Conservation (phyloP, 1,139 yeast genomes). For the Scheffersomyces titani region DNA sequence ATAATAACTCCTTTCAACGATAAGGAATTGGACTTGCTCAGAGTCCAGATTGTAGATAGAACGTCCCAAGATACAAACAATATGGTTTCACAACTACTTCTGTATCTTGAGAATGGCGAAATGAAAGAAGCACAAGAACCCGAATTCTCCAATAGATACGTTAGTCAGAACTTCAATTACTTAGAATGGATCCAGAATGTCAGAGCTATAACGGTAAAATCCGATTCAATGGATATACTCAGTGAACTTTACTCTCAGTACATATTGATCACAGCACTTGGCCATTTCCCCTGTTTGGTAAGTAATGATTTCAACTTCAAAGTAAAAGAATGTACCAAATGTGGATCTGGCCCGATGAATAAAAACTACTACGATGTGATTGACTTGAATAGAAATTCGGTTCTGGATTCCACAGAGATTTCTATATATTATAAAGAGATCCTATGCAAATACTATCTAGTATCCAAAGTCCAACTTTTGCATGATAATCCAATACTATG, state of each 20-base stretch:
- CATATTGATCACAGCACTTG: constrained; percentile 40
- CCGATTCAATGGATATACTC: constrained; percentile 3
- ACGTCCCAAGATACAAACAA: constrained; percentile 5
- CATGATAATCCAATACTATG: constrained; percentile 26
- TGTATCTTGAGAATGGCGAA: constrained; percentile 2
- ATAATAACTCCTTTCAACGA: constrained; percentile 21
- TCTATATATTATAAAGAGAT: constrained; percentile 24
- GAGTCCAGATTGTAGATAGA: constrained; percentile 8
- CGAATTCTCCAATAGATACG: neutral
- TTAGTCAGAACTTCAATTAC: constrained; percentile 10
- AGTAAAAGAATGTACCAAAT: constrained; percentile 37
- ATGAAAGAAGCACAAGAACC: neutral
- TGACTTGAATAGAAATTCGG: constrained; percentile 21
- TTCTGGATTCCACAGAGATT: constrained; percentile 24
- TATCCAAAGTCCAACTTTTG: constrained; percentile 6
- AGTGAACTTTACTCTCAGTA: constrained; percentile 18
- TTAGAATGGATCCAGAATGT: constrained; percentile 27
- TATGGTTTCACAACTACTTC: constrained; percentile 7
- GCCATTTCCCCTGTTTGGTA: constrained; percentile 44
- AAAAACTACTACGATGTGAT: constrained; percentile 25
- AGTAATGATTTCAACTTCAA: constrained; percentile 31
- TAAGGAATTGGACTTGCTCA: constrained; percentile 14
- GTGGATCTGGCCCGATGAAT: constrained; percentile 32
- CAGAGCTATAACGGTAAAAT: constrained; percentile 5
- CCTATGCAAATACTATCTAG: constrained; percentile 20